A percentile compares a stretch with the other conserved stretches of the same genome.
These are phyloP conservation scores for Globisporangium nunn DNA, from an alignment of 352 stramenopile genomes.

Conservation along the genomic window DNA sequence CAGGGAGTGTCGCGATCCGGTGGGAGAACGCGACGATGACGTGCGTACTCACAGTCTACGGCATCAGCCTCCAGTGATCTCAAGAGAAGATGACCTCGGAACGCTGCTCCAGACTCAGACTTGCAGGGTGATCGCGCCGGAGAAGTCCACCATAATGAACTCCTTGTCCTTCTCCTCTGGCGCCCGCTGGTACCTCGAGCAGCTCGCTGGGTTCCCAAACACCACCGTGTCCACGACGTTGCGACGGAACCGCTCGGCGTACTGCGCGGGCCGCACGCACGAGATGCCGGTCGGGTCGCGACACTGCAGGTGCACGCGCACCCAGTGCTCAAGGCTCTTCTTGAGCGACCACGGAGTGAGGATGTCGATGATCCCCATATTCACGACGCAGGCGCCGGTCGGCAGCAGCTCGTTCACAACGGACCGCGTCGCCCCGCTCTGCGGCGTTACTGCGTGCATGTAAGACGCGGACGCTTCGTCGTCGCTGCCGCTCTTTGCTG, in stretches of 20 bases:
- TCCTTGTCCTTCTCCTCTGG: constrained; percentile 31
- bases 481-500: constrained; percentile 18
- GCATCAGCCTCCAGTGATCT: constrained; percentile 54
- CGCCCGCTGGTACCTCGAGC: constrained; percentile 17
- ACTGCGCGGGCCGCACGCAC: constrained; percentile 73
- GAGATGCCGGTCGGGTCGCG: constrained; percentile 75
- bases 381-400: constrained; percentile 76
- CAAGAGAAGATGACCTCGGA: not conserved
- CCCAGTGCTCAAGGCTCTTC: constrained; percentile 89
- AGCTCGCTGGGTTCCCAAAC: constrained; percentile 45
- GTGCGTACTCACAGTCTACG: constrained; percentile 63
- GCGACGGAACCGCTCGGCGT: constrained; percentile 77
- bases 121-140: constrained; percentile 37
- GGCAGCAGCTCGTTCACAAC: constrained; percentile 35
- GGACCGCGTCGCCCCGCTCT: constrained; percentile 11
- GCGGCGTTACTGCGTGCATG: constrained; percentile 47
- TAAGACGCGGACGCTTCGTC: constrained; percentile 33
- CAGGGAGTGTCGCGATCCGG: constrained; percentile 68
- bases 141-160: constrained; percentile 84
- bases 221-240: constrained; percentile 84
- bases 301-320: constrained; percentile 75
- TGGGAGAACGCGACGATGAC: constrained; percentile 75
- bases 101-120: constrained; percentile 14
- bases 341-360: constrained; percentile 92
- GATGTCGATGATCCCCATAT: constrained; percentile 98